Percentiles rank a stretch among this genome's conserved stretches.
These are phyloP conservation scores for Penicillium sp. DNA, from an alignment of 2,329 filamentous ascomycete genomes.

Conservation along the genomic window DNA sequence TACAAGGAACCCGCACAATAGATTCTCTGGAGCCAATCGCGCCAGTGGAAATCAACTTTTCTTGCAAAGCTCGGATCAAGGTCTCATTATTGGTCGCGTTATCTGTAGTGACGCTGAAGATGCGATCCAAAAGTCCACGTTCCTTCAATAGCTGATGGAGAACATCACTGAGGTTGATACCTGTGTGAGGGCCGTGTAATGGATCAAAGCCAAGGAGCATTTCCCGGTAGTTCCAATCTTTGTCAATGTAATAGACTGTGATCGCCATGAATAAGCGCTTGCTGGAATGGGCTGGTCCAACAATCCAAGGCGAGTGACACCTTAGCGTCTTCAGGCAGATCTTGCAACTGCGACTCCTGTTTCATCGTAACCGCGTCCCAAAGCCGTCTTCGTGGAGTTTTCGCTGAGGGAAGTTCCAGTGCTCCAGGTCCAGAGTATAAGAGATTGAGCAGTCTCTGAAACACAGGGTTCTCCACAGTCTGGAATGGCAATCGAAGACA, in stretches of 20 bases:
- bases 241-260: background rate
- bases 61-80: constrained; percentile 1
- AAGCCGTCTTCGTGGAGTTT: too few species aligned
- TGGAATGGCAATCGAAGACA: too few species aligned
- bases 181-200: background rate
- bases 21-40: background rate
- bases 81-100: constrained; percentile 4
- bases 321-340: too few species aligned
- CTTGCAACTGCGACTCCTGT: too few species aligned
- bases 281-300: background rate
- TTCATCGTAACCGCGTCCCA: too few species aligned
- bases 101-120: constrained; percentile 4
- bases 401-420: too few species aligned
- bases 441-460: too few species aligned
- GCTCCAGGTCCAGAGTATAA: too few species aligned
- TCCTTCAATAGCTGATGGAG: background rate
- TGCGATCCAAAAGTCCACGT: background rate
- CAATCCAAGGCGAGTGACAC: constrained; percentile 1
- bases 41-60: background rate
- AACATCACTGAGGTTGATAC: background rate
- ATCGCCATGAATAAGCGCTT: constrained; percentile 4
- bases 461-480: too few species aligned
- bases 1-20: background rate
- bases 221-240: constrained; percentile 4
- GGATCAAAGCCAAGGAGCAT: constrained; percentile 4